A percentile compares a stretch with the other conserved stretches of the same genome.
phyloP scores from a whole-genome alignment of 768 basidiomycete species.

The Lactifluus volemus region DNA sequence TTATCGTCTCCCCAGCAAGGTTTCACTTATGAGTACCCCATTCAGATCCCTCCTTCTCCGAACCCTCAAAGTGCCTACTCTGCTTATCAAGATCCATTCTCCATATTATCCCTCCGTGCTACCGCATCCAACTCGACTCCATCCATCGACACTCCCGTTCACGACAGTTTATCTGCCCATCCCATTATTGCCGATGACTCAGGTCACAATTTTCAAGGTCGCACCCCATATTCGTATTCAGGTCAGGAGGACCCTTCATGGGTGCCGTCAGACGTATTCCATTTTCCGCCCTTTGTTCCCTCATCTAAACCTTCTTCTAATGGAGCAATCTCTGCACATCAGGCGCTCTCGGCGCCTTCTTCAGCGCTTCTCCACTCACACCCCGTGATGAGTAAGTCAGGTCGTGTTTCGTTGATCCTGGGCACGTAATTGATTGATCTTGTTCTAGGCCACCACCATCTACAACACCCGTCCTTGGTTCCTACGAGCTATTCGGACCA shows the following conservation, averaged over 20 bases:
- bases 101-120: background rate
- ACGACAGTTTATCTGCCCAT: background rate
- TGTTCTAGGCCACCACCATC: background rate
- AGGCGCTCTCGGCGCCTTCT: background rate
- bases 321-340: constrained; percentile 3
- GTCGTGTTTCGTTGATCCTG: background rate
- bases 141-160: constrained; percentile 5
- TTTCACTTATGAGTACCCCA: background rate
- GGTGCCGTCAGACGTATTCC: background rate
- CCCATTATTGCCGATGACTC: constrained; percentile 6
- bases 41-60: background rate
- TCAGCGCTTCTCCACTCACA: background rate
- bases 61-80: background rate
- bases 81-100: background rate
- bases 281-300: background rate
- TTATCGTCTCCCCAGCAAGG: background rate
- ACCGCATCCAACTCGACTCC: background rate
- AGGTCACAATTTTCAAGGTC: background rate
- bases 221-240: background rate
- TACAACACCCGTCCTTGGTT: background rate
- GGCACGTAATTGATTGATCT: constrained; percentile 1
- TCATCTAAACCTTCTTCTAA: constrained; percentile 4
- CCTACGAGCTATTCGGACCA: background rate
- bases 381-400: constrained; percentile 5
- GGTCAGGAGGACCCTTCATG: background rate